phyloP scores from a whole-genome alignment of 78 protist genomes.

The Dictyostelium citrinum region DNA sequence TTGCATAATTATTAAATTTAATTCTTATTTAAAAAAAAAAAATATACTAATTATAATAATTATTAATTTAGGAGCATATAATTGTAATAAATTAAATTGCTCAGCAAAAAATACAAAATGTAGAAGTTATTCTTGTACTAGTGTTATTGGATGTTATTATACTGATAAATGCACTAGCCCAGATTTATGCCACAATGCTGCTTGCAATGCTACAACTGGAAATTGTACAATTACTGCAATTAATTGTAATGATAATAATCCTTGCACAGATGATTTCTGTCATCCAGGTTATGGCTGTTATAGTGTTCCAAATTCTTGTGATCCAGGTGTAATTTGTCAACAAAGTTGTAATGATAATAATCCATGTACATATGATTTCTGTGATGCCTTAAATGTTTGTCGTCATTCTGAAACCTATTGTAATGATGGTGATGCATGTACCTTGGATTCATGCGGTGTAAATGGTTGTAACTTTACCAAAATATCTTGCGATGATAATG shows the following conservation, averaged over 20 bases:
- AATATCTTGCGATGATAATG: not conserved
- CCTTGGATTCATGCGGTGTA: not conserved
- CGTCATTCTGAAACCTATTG: not conserved
- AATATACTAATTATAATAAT: not conserved
- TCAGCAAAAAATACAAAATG: not conserved
- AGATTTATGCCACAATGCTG: not conserved
- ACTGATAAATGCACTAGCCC: not conserved
- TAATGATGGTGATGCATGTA: not conserved
- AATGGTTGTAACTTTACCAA: not conserved
- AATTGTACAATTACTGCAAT: not conserved
- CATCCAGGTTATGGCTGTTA: conserved; percentile 19
- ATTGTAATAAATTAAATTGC: conserved; percentile 8
- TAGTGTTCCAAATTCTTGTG: not conserved
- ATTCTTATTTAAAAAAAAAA: not conserved
- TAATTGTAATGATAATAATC: not conserved
- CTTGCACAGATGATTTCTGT: conserved; percentile 16
- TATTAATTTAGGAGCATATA: not conserved
- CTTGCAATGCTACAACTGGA: not conserved
- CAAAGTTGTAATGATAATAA: not conserved
- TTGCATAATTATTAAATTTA: not conserved
- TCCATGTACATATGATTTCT: not conserved
- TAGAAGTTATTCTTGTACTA: not conserved
- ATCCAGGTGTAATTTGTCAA: conserved; percentile 4
- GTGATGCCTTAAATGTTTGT: not conserved
- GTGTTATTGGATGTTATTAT: not conserved